Base-by-base conservation (phyloP, 441 rosid species). In the Populus hybrid region DNA sequence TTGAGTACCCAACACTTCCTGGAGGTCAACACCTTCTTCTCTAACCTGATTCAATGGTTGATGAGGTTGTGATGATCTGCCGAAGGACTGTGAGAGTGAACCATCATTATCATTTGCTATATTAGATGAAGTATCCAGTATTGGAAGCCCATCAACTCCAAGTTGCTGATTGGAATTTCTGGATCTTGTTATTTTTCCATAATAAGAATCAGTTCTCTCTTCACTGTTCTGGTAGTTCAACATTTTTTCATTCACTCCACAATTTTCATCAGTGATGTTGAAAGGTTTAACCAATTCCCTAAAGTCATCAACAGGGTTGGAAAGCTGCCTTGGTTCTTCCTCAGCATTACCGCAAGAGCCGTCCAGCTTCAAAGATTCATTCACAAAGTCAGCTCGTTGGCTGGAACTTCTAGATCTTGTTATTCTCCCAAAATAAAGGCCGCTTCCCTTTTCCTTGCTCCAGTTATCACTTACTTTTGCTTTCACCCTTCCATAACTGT, bases 331-430 rank as follows among this genome's bases (percentile, higher is more conserved):
- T 64, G 73, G 38, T 71, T 79, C 81, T 77, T 81, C 78, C 24
- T 71, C 78, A 42, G 72, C 78, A 79, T 38, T 71, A 66, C 65
- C 10, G 20, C 68, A 38, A 76, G 78, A 64, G 28, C 79, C 59
- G n/a, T 64, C 81, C 76, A 81, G 26, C 32, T 80, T 75, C 61
- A 57, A 69, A 80, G 21, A 74, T 16, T 81, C 82, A 74, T 84
- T 82, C 69, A 30, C 82, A 70, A 74, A 59, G 70, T 80, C 70
- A 80, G 78, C 63, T 61, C 78, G 86, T 70, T 46, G 82, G 69
- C 76, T 75, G 71, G 82, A 83, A 80, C 82, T 81, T 81, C 73
- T 83, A 70, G 89, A 86, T 81, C 88, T 79, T 73, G 87, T 85
- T 69, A 83, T 78, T 80, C 80, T 84, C 32, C 70, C 86, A 79